Base-by-base conservation (phyloP, 176 grass and related monocot genomes). In the Saccharum officinarum region DNA sequence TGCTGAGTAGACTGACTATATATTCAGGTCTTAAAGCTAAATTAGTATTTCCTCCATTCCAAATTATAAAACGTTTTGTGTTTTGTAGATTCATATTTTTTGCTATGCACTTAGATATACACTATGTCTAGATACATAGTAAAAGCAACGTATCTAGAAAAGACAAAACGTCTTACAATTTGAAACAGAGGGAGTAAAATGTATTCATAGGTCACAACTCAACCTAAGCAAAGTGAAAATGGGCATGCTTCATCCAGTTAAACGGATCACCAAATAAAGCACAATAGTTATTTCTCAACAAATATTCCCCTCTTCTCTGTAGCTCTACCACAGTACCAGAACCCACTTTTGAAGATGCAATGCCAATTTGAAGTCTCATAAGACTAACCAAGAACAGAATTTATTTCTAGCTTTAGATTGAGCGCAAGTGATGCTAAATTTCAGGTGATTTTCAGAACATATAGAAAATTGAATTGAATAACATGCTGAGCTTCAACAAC, bases 381-480 rank as follows among this genome's bases (percentile, higher is more conserved):
- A 23, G 13, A 16, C 49, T 37, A 73, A 39, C 4, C 13, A 73
- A 75, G 15, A 86, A 10, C 33, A 74, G 0, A 66, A 42, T 22
- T 73, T 66, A 42, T 20, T 74, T 66, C 33, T 55, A 41, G 59
- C 9, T 73, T 72, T 64, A 80, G n/a, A 86, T 70, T 69, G 7
- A 11, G 15, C 8, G 1, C 16, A 23, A 74, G 12, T 57, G 11
- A 68, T 7, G 45, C 8, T 42, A 54, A 84, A 87, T 37, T 87
- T 44, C 45, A 64, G 55, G n/a, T 81, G 45, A 23, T 44, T 18
- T 15, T 1, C 12, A 10, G 1, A 57, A 62, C 23, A 9, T 25
- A 47, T 42, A 79, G 52, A 86, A 10, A 76, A 76, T 14, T 57
- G 49, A n/a, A 14, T 37, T 57, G 30, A 79, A 9, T 71, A 79